A percentile compares a stretch with the other conserved stretches of the same genome.
phyloP scores from a whole-genome alignment of 2,329 filamentous ascomycete genomes.

The Penicillium thymicola region DNA sequence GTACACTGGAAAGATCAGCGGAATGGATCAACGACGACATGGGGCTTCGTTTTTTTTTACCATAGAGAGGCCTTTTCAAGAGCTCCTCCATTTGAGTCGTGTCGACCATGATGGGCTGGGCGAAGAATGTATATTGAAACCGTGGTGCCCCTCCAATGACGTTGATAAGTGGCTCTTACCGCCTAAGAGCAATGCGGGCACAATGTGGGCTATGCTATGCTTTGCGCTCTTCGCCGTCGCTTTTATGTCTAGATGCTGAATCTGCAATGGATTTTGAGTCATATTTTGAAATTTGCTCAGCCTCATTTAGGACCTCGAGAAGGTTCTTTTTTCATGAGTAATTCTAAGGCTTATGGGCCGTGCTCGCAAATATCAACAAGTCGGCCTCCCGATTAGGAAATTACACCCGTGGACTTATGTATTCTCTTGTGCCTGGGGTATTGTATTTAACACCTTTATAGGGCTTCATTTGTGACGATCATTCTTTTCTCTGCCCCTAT shows the following conservation, averaged over 20 bases:
- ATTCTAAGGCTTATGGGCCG: not conserved
- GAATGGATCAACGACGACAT: not conserved
- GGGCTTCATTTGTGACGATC: not conserved
- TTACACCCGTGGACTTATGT: not conserved
- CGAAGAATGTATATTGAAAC: slow-evolving; percentile 10
- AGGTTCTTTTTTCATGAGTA: not conserved
- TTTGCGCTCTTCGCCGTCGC: not conserved
- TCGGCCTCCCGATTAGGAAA: slow-evolving; percentile 8
- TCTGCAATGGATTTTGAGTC: not conserved
- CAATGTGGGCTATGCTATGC: not conserved
- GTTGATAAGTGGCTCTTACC: slow-evolving; percentile 16
- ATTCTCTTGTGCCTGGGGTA: too few species aligned
- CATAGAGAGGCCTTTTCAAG: slow-evolving; percentile 51
- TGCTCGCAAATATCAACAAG: not conserved
- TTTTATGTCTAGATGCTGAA: not conserved
- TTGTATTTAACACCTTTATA: not conserved
- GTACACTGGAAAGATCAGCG: slow-evolving; percentile 60
- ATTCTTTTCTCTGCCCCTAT: not conserved
- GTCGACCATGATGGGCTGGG: slow-evolving; percentile 21
- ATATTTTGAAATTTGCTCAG: not conserved
- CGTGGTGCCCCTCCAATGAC: slow-evolving; percentile 21
- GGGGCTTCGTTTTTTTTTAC: slow-evolving; percentile 32
- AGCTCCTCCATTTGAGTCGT: slow-evolving; percentile 35
- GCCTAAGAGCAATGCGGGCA: slow-evolving; percentile 12
- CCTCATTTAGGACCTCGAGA: not conserved